These are phyloP conservation scores for Coniella lustricola DNA, from an alignment of 2,329 filamentous ascomycete species.

Conservation along the genomic window DNA sequence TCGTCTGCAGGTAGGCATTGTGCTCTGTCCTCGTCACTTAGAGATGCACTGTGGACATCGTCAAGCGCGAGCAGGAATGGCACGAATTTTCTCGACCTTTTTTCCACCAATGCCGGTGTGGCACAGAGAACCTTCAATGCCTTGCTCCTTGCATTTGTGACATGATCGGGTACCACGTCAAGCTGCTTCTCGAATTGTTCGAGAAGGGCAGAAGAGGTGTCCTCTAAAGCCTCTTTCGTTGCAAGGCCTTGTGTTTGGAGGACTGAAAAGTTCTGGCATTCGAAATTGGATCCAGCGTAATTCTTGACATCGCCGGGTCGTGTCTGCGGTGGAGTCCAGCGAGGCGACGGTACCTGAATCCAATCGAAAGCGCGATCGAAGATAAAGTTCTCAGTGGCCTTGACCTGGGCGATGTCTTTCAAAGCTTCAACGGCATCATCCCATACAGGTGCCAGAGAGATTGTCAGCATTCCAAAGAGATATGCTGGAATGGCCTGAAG, in stretches of 20 bases:
- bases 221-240: slow-evolving; percentile 45
- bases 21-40: slow-evolving; percentile 35
- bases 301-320: slow-evolving; percentile 27
- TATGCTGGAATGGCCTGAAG: slow-evolving; percentile 69
- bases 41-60: slow-evolving; percentile 38
- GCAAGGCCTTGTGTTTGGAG: slow-evolving; percentile 46
- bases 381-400: slow-evolving; percentile 65
- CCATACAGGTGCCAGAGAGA: slow-evolving; percentile 80
- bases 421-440: slow-evolving; percentile 73
- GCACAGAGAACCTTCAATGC: slow-evolving; percentile 72
- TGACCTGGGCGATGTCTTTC: slow-evolving; percentile 64
- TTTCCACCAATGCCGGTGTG: slow-evolving; percentile 74
- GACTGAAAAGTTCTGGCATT: slow-evolving; percentile 68
- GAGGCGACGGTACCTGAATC: slow-evolving; percentile 55
- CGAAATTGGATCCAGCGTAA: slow-evolving; percentile 62
- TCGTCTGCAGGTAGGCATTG: slow-evolving; percentile 31
- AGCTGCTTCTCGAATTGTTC: slow-evolving; percentile 57
- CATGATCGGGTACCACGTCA: slow-evolving; percentile 40
- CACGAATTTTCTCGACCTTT: slow-evolving; percentile 73
- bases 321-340: slow-evolving; percentile 40
- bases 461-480: slow-evolving; percentile 81
- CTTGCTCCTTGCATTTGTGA: slow-evolving; percentile 60
- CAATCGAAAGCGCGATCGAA: slow-evolving; percentile 70
- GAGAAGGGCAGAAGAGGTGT: slow-evolving; percentile 52
- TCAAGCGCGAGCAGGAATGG: slow-evolving; percentile 82